phyloP scores from a whole-genome alignment of 306 rosid genomes.

The Rosa lucieae region DNA sequence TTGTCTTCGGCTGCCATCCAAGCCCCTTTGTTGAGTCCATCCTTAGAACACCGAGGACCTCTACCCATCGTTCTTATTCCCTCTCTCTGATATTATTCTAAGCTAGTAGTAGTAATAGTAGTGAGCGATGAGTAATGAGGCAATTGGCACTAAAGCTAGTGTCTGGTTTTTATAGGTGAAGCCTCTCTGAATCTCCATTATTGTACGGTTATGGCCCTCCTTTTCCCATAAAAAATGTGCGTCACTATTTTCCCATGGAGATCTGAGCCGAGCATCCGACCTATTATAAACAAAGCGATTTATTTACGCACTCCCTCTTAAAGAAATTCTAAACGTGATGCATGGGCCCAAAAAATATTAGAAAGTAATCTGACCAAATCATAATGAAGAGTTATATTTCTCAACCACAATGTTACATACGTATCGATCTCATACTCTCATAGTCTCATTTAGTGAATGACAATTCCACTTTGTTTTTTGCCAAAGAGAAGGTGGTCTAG shows the following conservation, averaged over 20 bases:
- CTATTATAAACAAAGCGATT: background rate
- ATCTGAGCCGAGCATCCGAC: background rate
- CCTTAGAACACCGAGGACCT: slow-evolving; percentile 11
- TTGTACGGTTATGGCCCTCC: background rate
- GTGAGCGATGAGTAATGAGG: background rate
- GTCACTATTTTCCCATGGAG: background rate
- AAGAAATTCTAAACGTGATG: background rate
- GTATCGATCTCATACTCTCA: too few species aligned
- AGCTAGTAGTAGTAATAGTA: background rate
- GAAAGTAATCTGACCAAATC: background rate
- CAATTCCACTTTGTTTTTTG: too few species aligned
- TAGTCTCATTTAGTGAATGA: too few species aligned
- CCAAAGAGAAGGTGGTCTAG: too few species aligned
- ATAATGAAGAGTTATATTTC: background rate
- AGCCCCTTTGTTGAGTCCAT: slow-evolving; percentile 14
- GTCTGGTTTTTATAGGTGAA: slow-evolving; percentile 3
- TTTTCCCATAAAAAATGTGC: background rate
- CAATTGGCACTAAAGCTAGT: background rate
- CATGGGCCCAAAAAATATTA: background rate
- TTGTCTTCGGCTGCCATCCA: slow-evolving; percentile 12
- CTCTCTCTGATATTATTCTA: background rate
- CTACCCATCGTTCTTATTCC: slow-evolving; percentile 9
- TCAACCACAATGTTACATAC: background rate
- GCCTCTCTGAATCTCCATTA: background rate
- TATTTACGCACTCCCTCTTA: background rate